A percentile compares a stretch with the other conserved stretches of the same genome.
Evolutionary conservation across 2,329 filamentous ascomycete genomes (phyloP).

Genomic region (Incumbomyces lentus): DNA sequence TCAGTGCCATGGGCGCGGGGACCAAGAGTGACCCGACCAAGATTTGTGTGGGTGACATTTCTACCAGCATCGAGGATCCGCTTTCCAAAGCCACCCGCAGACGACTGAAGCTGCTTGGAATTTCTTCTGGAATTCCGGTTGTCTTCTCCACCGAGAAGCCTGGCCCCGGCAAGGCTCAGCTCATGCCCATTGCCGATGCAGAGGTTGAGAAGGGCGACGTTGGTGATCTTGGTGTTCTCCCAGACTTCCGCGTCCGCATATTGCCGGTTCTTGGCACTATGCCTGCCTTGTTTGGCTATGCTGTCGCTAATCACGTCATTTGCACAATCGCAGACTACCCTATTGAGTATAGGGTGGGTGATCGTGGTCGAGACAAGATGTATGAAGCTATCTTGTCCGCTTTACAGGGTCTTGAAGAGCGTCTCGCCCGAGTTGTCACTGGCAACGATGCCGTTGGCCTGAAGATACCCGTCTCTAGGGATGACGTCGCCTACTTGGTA

Average conservation of each 20-base stretch:
- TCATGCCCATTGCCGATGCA: slow-evolving; percentile 77
- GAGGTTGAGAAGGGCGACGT: slow-evolving; percentile 81
- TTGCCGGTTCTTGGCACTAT: slow-evolving; percentile 91
- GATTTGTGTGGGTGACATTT: slow-evolving; percentile 86
- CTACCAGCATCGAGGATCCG: slow-evolving; percentile 74
- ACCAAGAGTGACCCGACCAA: slow-evolving; percentile 81
- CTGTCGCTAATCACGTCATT: slow-evolving; percentile 85
- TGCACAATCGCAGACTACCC: slow-evolving; percentile 73
- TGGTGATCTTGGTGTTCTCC: slow-evolving; percentile 74
- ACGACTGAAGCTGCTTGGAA: slow-evolving; percentile 62
- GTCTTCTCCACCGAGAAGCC: slow-evolving; percentile 89
- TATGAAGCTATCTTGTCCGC: slow-evolving; percentile 72
- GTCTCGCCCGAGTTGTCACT: slow-evolving; percentile 46
- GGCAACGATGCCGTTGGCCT: slow-evolving; percentile 55
- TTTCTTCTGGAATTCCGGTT: slow-evolving; percentile 76
- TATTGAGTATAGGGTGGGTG: slow-evolving; percentile 62
- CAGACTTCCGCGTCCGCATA: slow-evolving; percentile 91
- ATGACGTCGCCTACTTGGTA: slow-evolving; percentile 76
- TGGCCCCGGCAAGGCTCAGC: slow-evolving; percentile 78
- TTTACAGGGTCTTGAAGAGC: slow-evolving; percentile 70
- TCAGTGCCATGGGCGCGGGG: slow-evolving; percentile 91
- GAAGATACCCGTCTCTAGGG: slow-evolving; percentile 64
- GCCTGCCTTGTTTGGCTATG: slow-evolving; percentile 91
- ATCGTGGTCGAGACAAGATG: slow-evolving; percentile 79
- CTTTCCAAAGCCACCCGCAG: slow-evolving; percentile 76